Evolutionary conservation across 257 asterid species (phyloP), one percentile per base, ranked within the genome.

Genomic region (Nicotiana benthamiana): DNA sequence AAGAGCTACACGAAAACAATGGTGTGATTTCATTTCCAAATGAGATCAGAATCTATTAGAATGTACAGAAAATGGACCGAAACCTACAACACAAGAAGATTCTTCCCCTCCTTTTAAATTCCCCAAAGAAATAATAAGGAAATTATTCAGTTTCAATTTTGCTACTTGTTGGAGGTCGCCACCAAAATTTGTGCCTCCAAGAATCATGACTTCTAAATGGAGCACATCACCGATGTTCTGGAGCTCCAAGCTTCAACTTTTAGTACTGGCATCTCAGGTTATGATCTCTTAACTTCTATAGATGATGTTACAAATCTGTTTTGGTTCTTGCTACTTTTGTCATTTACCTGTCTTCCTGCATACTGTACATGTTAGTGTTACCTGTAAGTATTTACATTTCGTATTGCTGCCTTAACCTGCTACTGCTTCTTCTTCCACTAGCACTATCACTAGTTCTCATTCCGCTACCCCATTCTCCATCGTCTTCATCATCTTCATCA

Each of bases 331-430:
- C 51, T 77, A 32, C 72, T 53, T 57, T 28, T 20, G 18, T 40
- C 75, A 51, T 46, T 18, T 80, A 18, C 30, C 74, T 48, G 65
- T 53, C 83, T 82, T 76, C 83, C 90, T 89, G 90, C 88, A 75
- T 72, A 80, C 97, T 93, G 90, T 92, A 94, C 96, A 94, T 74
- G 93, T 88, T 93, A 90, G 90, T 86, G 84, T 82, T 64, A 84
- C 89, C 86, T 84, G 81, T 85, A 79, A 66, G 90, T 86, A 93
- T 92, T 84, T 93, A 93, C 96, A 84, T 78, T 89, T 89, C 77
- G 18, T 52, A 82, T 80, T 94, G 91, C 84, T 90, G 97, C 89
- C 94, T 90, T 83, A 82, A 87, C 85, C 93, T 89, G 82, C 87
- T 87, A 78, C 82, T 79, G 85, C 87, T 86, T 87, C 74, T 93